Evolutionary conservation across 2,329 filamentous ascomycete genomes (phyloP), one percentile per base, ranked within the genome.

Genomic region (Chaetomium sp.): DNA sequence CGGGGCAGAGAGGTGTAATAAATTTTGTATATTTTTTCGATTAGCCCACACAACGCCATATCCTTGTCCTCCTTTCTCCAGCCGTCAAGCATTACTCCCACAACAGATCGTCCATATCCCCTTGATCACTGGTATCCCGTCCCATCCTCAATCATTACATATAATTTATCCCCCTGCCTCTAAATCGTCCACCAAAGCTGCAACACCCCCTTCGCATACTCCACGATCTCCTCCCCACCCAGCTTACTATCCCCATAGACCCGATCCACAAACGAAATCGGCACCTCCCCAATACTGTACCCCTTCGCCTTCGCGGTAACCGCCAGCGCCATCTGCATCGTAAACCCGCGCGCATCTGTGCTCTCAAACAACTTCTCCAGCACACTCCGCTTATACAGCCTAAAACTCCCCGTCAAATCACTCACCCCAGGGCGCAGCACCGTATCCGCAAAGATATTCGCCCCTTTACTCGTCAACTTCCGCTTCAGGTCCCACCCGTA

Each of bases 291-390:
- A 36, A 99, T 92, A 40, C 86, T 88, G 76, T 84, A 95, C 1
- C 94, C 92, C 89, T 96, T 91, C 12, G 88, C 89, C 82, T 96
- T 96, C 37, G 94, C 94, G 59, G 91, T 81, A 7, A 97, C 92
- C 86, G 96, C 97, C 85, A 99, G 88, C 80, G 96, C 92, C 94
- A 99, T 99, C 83, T 99, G 94, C 79, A 99, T 99, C 42, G 88
- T 92, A 72, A 97, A 99, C 2, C 94, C 94, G 76, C 97, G 96
- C 70, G 89, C 94, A 79, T 96, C 87, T 7, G 91, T 96, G 73
- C 82, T 89, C 68, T 80, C 78, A 66, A 99, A 96, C 56, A 95
- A 90, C 78, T 89, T 91, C 72, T 95, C 83, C 68, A 99, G 74
- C 59, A 96, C 89, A 58, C 79, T 76, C 76, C 87, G 91, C 85